phyloP scores from a whole-genome alignment of 768 basidiomycete genomes.

The Collybia sp. region DNA sequence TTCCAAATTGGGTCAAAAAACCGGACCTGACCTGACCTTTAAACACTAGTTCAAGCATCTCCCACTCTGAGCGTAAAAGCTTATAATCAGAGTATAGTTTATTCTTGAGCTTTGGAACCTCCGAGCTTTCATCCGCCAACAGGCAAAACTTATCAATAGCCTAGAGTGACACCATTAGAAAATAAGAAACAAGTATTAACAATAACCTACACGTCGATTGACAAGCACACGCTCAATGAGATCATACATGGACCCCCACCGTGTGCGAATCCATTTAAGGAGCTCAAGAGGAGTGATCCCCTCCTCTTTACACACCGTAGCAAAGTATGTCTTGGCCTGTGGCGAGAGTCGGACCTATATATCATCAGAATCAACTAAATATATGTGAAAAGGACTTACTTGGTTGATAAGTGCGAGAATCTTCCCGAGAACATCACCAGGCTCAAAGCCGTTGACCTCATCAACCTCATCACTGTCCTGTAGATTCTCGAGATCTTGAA shows the following conservation, averaged over 20 bases:
- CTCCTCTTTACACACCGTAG: slow-evolving; percentile 10
- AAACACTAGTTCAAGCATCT: slow-evolving; percentile 14
- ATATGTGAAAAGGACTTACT: slow-evolving; percentile 7
- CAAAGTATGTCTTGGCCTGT: slow-evolving; percentile 20
- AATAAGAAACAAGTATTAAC: not conserved
- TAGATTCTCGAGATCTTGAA: slow-evolving; percentile 4
- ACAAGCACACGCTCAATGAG: slow-evolving; percentile 11
- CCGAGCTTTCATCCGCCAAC: slow-evolving; percentile 13
- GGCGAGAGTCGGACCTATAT: slow-evolving; percentile 17
- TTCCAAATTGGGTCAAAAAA: too few relatives aligned
- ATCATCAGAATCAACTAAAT: slow-evolving; percentile 2
- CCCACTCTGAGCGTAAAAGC: slow-evolving; percentile 16
- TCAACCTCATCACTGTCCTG: slow-evolving; percentile 11
- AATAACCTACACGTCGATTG: slow-evolving; percentile 3
- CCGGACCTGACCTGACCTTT: too few relatives aligned
- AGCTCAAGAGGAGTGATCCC: slow-evolving; percentile 15
- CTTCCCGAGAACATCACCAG: slow-evolving; percentile 17
- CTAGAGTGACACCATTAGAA: slow-evolving; percentile 3
- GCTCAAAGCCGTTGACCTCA: slow-evolving; percentile 6
- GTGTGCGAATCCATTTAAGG: slow-evolving; percentile 20
- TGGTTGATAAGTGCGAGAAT: slow-evolving; percentile 17
- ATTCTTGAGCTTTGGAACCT: slow-evolving; percentile 20
- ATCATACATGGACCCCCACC: slow-evolving; percentile 23
- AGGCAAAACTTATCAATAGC: slow-evolving; percentile 14
- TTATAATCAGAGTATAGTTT: slow-evolving; percentile 18